Conservation (phyloP, 345 rosid genomes). For the Punica granatum region DNA sequence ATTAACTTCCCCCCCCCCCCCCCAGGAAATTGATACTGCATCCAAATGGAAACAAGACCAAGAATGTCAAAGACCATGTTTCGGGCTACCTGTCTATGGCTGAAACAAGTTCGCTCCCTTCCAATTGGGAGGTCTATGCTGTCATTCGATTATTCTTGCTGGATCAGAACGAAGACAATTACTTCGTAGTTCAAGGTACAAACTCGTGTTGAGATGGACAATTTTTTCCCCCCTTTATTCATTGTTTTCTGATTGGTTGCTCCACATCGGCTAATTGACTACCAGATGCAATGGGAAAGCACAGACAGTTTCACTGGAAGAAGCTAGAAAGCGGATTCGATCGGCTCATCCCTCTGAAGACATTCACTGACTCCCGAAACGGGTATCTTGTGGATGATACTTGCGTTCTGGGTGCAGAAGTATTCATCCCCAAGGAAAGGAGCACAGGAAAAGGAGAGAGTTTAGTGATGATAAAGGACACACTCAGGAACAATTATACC, state of each 20-base stretch:
- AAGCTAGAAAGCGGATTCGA: slow-evolving; percentile 40
- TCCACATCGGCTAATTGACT: background rate
- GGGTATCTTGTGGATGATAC: slow-evolving; percentile 33
- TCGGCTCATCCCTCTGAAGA: slow-evolving; percentile 16
- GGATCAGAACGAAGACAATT: slow-evolving; percentile 30
- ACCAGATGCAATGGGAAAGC: slow-evolving; percentile 24
- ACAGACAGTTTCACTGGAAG: slow-evolving; percentile 25
- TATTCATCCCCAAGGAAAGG: slow-evolving; percentile 29
- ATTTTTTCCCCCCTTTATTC: background rate
- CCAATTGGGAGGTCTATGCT: slow-evolving; percentile 45
- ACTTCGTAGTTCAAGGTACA: slow-evolving; percentile 30
- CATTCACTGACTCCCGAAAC: slow-evolving; percentile 18
- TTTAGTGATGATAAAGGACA: slow-evolving; percentile 19
- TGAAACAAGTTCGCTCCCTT: slow-evolving; percentile 30
- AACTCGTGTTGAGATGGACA: background rate
- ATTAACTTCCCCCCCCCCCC: background rate
- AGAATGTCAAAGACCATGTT: slow-evolving; percentile 37
- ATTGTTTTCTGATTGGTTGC: background rate
- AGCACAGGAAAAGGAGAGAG: slow-evolving; percentile 26
- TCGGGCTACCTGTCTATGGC: slow-evolving; percentile 47
- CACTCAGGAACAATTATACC: slow-evolving; percentile 4
- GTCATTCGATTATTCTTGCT: slow-evolving; percentile 41
- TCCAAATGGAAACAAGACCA: slow-evolving; percentile 62
- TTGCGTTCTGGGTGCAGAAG: slow-evolving; percentile 37
- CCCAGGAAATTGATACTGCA: slow-evolving; percentile 50